Base-by-base conservation (phyloP, 768 basidiomycete genomes). In the Daedalea quercina region DNA sequence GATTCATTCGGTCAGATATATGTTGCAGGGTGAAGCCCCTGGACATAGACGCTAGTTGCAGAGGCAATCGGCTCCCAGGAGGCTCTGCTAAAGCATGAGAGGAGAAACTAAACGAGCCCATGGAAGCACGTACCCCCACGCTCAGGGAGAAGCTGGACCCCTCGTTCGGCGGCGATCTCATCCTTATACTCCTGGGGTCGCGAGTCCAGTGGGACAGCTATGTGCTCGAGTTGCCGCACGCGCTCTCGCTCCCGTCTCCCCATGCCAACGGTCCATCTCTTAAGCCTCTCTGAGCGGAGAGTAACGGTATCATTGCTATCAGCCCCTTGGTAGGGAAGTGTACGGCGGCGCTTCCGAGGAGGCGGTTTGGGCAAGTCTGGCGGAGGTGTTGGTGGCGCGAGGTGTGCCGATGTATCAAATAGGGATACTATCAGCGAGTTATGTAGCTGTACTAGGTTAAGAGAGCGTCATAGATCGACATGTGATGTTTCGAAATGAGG, bases 351-450 rank as follows among this genome's bases (percentile, higher is more conserved):
- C 54, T 90, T 87, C 58, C 87, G 85, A 11, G 78, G 72, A 12
- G 82, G 79, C 6, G 76, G 77, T 59, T 85, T 86, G 9, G 84
- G 77, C 1, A 72, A 63, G 35, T 83, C 70, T n/a, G 77, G 76
- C 1, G 86, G 84, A 8, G 84, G 80, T 0, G 86, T 82, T 0
- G 79, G 78, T 1, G 81, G 80, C 40, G 85, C 78, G 58, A 84
- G 81, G 58, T 85, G 80, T 0, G 81, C 80, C 1, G 87, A 87
- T 22, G 85, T 85, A 66, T 89, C 88, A 56, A 91, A 88, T 15
- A 92, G 68, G 1, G 89, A 89, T 26, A 91, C 90, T 33, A 92
- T 82, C 28, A 92, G 74, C 11, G 89, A 82, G 66, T 92, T 92
- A 64, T 92, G 90, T 1, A 90, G 70, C 66, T 89, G 87, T 25